phyloP scores from a whole-genome alignment of 225 moss, liverwort and hornwort species.

The Climacium dendroides region DNA sequence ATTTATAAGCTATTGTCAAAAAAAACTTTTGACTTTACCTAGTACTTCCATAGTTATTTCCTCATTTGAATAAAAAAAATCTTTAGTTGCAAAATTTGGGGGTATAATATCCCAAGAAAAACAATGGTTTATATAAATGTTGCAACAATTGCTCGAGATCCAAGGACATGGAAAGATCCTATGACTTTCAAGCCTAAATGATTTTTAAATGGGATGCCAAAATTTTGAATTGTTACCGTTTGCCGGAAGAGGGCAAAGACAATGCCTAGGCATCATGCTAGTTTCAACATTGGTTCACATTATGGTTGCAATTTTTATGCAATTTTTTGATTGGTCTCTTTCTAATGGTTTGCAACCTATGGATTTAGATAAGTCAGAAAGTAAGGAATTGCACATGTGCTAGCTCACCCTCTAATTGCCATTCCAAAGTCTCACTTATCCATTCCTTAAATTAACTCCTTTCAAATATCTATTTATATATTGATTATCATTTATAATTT shows the following conservation, averaged over 20 bases:
- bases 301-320: not conserved
- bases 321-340: not conserved
- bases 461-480: not conserved
- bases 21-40: not conserved
- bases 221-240: not conserved
- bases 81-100: not conserved
- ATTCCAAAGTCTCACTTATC: not conserved
- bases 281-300: not conserved
- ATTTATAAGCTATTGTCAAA: not conserved
- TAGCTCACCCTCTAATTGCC: not conserved
- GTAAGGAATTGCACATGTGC: not conserved
- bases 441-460: not conserved
- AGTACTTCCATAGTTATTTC: not conserved
- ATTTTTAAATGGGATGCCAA: not conserved
- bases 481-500: not conserved
- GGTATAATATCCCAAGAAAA: not conserved
- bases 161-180: not conserved
- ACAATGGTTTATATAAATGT: not conserved
- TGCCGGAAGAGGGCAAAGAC: not conserved
- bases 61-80: not conserved
- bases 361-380: not conserved
- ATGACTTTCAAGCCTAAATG: not conserved
- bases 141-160: not conserved
- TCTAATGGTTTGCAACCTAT: not conserved
- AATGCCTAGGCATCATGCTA: not conserved